phyloP scores from a whole-genome alignment of 345 rosid species.

The Euphorbia pulcherrima region DNA sequence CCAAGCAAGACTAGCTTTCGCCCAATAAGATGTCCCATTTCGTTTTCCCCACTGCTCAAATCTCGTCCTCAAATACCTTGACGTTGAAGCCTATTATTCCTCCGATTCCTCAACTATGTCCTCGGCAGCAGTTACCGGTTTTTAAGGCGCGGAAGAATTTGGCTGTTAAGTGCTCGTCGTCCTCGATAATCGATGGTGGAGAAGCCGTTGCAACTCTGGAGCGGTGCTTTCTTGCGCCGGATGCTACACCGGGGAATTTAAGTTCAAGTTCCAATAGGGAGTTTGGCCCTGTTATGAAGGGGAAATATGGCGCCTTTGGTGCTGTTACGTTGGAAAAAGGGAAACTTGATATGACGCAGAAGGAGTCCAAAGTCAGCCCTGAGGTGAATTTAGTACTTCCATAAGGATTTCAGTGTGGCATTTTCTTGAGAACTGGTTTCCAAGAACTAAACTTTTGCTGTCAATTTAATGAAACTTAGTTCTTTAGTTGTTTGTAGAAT shows the following conservation, averaged over 20 bases:
- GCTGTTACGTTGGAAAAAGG: constrained; percentile 89
- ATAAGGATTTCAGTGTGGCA: background rate
- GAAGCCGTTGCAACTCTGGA: constrained; percentile 48
- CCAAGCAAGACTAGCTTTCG: background rate
- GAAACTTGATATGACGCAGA: constrained; percentile 68
- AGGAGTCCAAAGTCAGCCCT: constrained; percentile 55
- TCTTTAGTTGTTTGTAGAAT: background rate
- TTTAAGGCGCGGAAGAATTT: constrained; percentile 36
- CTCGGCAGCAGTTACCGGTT: constrained; percentile 7
- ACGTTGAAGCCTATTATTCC: constrained; percentile 8
- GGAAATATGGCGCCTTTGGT: constrained; percentile 58
- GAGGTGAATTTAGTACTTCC: constrained; percentile 43
- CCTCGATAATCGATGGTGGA: constrained; percentile 37
- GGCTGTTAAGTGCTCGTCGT: constrained; percentile 32
- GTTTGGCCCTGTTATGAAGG: constrained; percentile 74
- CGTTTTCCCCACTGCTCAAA: constrained; percentile 18
- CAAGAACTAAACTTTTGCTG: background rate
- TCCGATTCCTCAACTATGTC: constrained; percentile 15
- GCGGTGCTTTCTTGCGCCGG: constrained; percentile 48
- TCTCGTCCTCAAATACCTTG: constrained; percentile 6
- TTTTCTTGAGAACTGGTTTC: background rate
- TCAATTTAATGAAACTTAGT: background rate
- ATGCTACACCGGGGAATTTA: constrained; percentile 20
- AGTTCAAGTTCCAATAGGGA: constrained; percentile 30
- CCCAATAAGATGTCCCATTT: constrained; percentile 20